Conservation (phyloP, 2,329 filamentous ascomycete genomes). For the Didymella exigua region DNA sequence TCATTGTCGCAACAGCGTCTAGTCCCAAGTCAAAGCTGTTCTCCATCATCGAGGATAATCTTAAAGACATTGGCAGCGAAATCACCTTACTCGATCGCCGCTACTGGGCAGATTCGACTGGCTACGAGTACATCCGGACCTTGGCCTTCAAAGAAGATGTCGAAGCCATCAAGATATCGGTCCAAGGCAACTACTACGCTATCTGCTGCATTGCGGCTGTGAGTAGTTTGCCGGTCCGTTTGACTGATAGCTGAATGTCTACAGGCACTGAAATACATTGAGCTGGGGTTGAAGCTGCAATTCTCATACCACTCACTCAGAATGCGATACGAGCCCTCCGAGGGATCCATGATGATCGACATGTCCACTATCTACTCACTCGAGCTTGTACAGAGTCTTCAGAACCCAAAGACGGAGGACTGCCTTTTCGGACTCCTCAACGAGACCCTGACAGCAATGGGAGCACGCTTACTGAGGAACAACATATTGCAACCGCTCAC, state of each 20-base stretch:
- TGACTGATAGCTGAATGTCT: slow-evolving; percentile 6
- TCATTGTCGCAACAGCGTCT: slow-evolving; percentile 76
- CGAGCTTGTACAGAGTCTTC: slow-evolving; percentile 87
- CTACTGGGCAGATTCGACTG: slow-evolving; percentile 81
- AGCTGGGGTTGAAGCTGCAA: slow-evolving; percentile 68
- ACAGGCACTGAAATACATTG: slow-evolving; percentile 81
- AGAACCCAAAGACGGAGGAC: slow-evolving; percentile 76
- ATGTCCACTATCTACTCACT: slow-evolving; percentile 83
- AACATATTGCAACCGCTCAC: slow-evolving; percentile 91
- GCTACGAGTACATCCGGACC: slow-evolving; percentile 76
- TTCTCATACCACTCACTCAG: slow-evolving; percentile 82
- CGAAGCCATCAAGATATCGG: slow-evolving; percentile 77
- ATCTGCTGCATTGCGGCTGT: slow-evolving; percentile 86
- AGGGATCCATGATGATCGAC: slow-evolving; percentile 96
- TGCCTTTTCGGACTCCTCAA: slow-evolving; percentile 87
- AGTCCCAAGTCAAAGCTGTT: slow-evolving; percentile 75
- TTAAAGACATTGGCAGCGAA: slow-evolving; percentile 62
- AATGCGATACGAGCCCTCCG: slow-evolving; percentile 84
- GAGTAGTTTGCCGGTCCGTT: slow-evolving; percentile 58
- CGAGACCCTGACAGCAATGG: slow-evolving; percentile 86
- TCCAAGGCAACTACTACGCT: slow-evolving; percentile 84
- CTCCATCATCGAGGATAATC: slow-evolving; percentile 73
- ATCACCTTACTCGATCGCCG: slow-evolving; percentile 73
- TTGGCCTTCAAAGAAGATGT: slow-evolving; percentile 82
- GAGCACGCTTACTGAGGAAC: slow-evolving; percentile 77